Evolutionary conservation across 2,329 filamentous ascomycete genomes (phyloP).

Genomic region (Calonectria hawksworthii): DNA sequence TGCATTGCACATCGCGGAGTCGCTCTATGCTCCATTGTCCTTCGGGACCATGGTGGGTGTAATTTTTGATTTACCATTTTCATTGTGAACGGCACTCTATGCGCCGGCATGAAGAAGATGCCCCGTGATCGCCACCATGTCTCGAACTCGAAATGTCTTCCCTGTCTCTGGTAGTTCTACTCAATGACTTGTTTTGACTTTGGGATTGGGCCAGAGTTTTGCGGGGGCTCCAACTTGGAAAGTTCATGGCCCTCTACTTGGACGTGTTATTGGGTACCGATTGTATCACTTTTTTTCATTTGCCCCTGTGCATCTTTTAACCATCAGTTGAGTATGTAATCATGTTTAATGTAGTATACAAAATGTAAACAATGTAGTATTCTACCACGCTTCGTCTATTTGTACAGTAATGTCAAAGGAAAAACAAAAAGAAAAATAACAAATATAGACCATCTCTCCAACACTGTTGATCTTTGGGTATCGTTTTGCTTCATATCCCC

Average conservation of each 20-base stretch:
- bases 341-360: background rate
- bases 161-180: too few relatives aligned
- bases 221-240: too few relatives aligned
- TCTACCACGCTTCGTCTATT: background rate
- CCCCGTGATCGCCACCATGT: background rate
- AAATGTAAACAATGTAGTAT: background rate
- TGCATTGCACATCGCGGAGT: slow-evolving; percentile 70
- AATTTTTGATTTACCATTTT: slow-evolving; percentile 68
- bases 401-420: background rate
- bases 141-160: too few relatives aligned
- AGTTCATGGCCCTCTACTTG: background rate
- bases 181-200: too few relatives aligned
- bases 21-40: slow-evolving; percentile 63
- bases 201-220: too few relatives aligned
- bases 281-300: background rate
- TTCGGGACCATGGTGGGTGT: slow-evolving; percentile 67
- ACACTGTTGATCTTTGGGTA: background rate
- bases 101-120: slow-evolving; percentile 61
- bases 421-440: background rate
- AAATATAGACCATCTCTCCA: background rate
- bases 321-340: background rate
- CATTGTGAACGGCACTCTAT: slow-evolving; percentile 57
- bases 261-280: too few relatives aligned
- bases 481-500: background rate
- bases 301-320: background rate